Conservation (phyloP, 2,329 filamentous ascomycete species). For the Colletotrichum zoysiae region DNA sequence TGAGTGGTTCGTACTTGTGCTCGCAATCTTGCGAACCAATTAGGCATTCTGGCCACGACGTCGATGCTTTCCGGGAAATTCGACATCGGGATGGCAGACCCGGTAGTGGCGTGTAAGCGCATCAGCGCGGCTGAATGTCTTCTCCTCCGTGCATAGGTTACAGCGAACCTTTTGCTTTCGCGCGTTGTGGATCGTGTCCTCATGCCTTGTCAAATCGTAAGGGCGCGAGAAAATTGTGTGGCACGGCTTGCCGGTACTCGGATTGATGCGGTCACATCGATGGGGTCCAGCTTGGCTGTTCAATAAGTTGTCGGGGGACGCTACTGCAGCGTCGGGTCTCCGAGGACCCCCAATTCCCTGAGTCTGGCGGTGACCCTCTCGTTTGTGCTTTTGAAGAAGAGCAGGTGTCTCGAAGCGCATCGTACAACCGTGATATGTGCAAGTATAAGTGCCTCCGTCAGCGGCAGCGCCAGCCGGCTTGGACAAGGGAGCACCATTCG, state of each 20-base stretch:
- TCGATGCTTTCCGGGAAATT: constrained; percentile 77
- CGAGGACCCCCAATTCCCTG: constrained; percentile 61
- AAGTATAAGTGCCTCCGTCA: constrained; percentile 92
- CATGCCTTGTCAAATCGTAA: constrained; percentile 95
- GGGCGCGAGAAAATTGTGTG: constrained; percentile 94
- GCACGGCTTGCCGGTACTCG: constrained; percentile 94
- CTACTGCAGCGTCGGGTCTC: constrained; percentile 52
- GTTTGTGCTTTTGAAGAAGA: constrained; percentile 93
- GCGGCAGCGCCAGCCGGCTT: constrained; percentile 75
- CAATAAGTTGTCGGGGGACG: constrained; percentile 64
- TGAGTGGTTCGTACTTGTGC: background rate
- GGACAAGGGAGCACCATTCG: constrained; percentile 49
- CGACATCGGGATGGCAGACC: constrained; percentile 91
- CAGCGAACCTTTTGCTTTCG: constrained; percentile 96
- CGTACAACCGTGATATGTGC: constrained; percentile 92
- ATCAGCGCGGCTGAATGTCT: constrained; percentile 96
- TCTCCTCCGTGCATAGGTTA: constrained; percentile 92
- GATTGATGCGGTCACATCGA: constrained; percentile 92
- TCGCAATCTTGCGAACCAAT: background rate
- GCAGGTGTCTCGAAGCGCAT: constrained; percentile 89
- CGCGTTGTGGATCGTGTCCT: constrained; percentile 96
- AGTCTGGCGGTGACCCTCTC: constrained; percentile 89
- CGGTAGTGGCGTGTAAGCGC: constrained; percentile 94
- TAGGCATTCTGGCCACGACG: constrained; percentile 45
- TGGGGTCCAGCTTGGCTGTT: constrained; percentile 95